Conservation (phyloP, 139 green algal genomes). For the Limnomonas spitsbergensis region DNA sequence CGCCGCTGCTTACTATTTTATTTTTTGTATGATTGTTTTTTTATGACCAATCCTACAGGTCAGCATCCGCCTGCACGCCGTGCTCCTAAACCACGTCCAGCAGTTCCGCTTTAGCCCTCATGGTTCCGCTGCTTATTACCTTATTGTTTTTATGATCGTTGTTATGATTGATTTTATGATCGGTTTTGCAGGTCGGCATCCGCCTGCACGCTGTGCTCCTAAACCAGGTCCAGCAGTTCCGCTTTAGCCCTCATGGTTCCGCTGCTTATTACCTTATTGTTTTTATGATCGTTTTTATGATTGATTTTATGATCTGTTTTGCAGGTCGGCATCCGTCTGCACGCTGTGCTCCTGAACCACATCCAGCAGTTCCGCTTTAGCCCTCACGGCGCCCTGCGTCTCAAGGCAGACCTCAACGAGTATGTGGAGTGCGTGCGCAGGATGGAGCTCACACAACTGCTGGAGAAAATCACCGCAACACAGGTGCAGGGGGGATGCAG, state of each 20-base stretch:
- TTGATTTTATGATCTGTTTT: no score
- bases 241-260: conserved; percentile 55
- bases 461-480: conserved; percentile 16
- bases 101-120: conserved; percentile 51
- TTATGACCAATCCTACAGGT: no score
- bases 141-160: no score
- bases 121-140: no score
- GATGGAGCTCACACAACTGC: conserved; percentile 21
- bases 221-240: conserved; percentile 58
- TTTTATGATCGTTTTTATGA: no score
- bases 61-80: conserved; percentile 21
- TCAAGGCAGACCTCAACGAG: conserved; percentile 61
- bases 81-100: conserved; percentile 56
- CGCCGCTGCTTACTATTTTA: no score
- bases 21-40: no score
- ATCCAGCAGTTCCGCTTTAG: conserved; percentile 58
- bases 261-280: no score
- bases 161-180: no score
- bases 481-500: not conserved
- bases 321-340: conserved; percentile 38
- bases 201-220: conserved; percentile 35
- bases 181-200: no score
- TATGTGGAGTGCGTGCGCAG: conserved; percentile 37
- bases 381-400: conserved; percentile 58
- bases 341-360: conserved; percentile 48